These are phyloP conservation scores for Epichloe sibirici DNA, from an alignment of 2,329 filamentous ascomycete genomes.

Conservation along the genomic window DNA sequence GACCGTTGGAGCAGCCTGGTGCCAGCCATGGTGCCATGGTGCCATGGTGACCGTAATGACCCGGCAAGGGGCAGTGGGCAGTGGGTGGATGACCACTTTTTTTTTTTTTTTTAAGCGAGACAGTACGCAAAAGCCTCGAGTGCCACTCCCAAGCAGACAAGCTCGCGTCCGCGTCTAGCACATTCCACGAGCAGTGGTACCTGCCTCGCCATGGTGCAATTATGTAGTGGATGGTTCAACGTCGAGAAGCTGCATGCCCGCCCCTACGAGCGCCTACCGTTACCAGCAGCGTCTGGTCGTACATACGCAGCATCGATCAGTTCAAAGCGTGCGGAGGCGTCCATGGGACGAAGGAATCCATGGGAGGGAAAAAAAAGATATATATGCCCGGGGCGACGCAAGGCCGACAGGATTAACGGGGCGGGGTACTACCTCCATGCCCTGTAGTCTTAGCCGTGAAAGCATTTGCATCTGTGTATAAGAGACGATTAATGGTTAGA, in stretches of 20 bases:
- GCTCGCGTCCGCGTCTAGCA: too few species aligned
- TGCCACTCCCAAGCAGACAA: too few species aligned
- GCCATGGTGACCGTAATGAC: neutral
- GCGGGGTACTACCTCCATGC: constrained; percentile 4
- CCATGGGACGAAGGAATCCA: neutral
- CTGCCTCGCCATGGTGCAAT: neutral
- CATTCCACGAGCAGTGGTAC: neutral
- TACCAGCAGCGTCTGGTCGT: neutral
- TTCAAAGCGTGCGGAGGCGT: neutral
- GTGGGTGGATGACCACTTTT: neutral
- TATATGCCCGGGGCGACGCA: neutral
- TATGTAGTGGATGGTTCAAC: neutral
- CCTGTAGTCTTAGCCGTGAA: neutral
- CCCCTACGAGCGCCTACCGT: neutral
- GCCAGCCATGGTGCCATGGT: neutral
- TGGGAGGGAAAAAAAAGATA: neutral
- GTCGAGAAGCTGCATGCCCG: neutral
- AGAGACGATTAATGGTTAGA: too few species aligned
- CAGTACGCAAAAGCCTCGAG: too few species aligned
- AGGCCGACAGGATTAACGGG: neutral
- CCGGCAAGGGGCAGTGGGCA: neutral
- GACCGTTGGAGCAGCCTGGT: too few species aligned
- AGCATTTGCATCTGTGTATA: too few species aligned
- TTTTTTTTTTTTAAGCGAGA: neutral
- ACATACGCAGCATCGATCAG: neutral